Evolutionary conservation across 1,284 basidiomycete genomes (phyloP).

Genomic region (Exobasidium cylindrosporum): DNA sequence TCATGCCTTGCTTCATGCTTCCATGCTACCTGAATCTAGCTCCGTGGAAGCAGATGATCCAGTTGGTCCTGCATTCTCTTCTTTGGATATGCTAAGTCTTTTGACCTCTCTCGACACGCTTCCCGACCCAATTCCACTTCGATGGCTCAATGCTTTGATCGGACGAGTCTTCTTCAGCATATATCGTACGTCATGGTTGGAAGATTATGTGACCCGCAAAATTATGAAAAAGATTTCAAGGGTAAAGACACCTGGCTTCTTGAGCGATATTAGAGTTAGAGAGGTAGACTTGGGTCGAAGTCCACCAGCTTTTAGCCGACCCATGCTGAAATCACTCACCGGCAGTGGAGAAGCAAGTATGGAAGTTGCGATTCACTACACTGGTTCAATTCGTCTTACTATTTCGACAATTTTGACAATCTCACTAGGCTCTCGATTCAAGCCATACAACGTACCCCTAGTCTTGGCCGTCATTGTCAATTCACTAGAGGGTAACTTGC

Average conservation of each 20-base stretch:
- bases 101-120: slow-evolving; percentile 82
- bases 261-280: slow-evolving; percentile 78
- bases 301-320: slow-evolving; percentile 68
- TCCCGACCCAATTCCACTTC: slow-evolving; percentile 89
- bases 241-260: slow-evolving; percentile 80
- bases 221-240: slow-evolving; percentile 91
- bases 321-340: slow-evolving; percentile 94
- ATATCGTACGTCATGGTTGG: slow-evolving; percentile 76
- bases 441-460: slow-evolving; percentile 81
- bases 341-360: slow-evolving; percentile 85
- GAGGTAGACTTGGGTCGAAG: slow-evolving; percentile 84
- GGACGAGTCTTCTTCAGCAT: slow-evolving; percentile 89
- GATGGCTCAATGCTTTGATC: slow-evolving; percentile 91
- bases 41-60: background rate
- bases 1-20: slow-evolving; percentile 73
- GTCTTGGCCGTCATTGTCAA: slow-evolving; percentile 79
- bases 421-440: slow-evolving; percentile 69
- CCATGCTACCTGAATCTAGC: slow-evolving; percentile 59
- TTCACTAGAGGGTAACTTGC: slow-evolving; percentile 83
- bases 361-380: slow-evolving; percentile 78
- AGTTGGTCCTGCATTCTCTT: slow-evolving; percentile 65
- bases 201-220: slow-evolving; percentile 77
- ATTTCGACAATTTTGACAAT: slow-evolving; percentile 84
- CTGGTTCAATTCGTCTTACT: slow-evolving; percentile 82
- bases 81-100: slow-evolving; percentile 77